These are phyloP conservation scores for Chlorella vulgaris DNA, from an alignment of 139 green algal genomes.

Conservation along the genomic window DNA sequence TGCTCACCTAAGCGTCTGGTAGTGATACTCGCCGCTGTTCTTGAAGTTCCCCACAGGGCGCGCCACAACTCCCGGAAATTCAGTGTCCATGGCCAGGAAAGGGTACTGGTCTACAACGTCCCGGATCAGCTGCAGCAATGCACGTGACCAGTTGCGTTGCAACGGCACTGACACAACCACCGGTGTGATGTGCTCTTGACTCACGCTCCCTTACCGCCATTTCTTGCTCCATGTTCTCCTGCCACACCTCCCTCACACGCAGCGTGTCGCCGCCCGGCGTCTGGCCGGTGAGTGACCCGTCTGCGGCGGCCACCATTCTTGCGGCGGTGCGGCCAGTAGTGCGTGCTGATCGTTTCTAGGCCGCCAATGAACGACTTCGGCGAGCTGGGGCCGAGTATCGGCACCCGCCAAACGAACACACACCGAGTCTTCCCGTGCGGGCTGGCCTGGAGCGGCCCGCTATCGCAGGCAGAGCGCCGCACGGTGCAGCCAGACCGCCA, in stretches of 20 bases:
- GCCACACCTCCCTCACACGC: background rate
- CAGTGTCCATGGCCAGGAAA: conserved; percentile 98
- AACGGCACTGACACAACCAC: no score
- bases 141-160: background rate
- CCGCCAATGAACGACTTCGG: no score
- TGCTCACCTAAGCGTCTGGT: conserved; percentile 81
- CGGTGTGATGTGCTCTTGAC: no score
- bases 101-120: conserved; percentile 93
- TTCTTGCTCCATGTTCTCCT: conserved; percentile 90
- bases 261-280: conserved; percentile 35
- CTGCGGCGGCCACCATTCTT: conserved; percentile 39
- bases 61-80: conserved; percentile 93
- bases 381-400: no score
- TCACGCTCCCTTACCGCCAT: conserved; percentile 85
- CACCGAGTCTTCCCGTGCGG: no score
- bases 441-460: no score
- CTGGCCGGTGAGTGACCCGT: conserved; percentile 47
- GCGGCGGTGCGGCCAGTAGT: no score
- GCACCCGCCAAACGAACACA: no score
- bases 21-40: conserved; percentile 95
- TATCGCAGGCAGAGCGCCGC: no score
- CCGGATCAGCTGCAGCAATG: conserved; percentile 77
- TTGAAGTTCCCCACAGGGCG: conserved; percentile 96
- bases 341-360: no score
- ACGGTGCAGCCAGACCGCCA: no score